Percentiles rank a stretch among this genome's conserved stretches.
Conservation (phyloP, 2,329 filamentous ascomycete genomes). For the Clarireedia sp. region DNA sequence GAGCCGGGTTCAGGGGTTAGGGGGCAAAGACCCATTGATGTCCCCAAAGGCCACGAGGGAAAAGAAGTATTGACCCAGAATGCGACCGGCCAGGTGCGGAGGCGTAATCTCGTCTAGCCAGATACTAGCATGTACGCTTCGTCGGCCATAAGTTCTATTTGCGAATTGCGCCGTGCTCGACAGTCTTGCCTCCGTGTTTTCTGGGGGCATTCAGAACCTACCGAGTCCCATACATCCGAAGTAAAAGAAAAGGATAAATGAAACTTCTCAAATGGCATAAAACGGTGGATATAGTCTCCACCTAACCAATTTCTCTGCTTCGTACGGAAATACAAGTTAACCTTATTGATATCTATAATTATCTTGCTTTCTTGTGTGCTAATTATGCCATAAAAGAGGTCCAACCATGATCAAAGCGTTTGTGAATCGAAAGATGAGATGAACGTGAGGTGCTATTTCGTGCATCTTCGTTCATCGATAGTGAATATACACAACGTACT, state of each 20-base stretch:
- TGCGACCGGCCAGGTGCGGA: neutral
- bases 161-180: no score
- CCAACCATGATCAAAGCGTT: conserved; percentile 3
- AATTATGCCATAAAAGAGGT: neutral
- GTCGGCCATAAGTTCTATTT: neutral
- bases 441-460: neutral
- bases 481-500: neutral
- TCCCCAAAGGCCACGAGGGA: conserved; percentile 7
- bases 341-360: neutral
- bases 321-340: neutral
- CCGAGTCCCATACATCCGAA: neutral
- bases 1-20: no score
- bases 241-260: neutral
- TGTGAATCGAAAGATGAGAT: conserved; percentile 4
- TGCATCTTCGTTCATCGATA: no score
- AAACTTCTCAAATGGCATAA: neutral
- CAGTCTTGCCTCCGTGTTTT: no score
- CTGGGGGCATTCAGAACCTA: neutral
- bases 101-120: conserved; percentile 2
- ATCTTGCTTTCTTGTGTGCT: neutral
- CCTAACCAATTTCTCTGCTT: neutral
- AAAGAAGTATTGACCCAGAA: neutral
- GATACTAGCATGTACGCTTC: no score
- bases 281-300: conserved; percentile 2
- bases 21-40: conserved; percentile 9